Evolutionary conservation across 176 grass and related monocot species (phyloP).

Genomic region (Oryza glumipatula): DNA sequence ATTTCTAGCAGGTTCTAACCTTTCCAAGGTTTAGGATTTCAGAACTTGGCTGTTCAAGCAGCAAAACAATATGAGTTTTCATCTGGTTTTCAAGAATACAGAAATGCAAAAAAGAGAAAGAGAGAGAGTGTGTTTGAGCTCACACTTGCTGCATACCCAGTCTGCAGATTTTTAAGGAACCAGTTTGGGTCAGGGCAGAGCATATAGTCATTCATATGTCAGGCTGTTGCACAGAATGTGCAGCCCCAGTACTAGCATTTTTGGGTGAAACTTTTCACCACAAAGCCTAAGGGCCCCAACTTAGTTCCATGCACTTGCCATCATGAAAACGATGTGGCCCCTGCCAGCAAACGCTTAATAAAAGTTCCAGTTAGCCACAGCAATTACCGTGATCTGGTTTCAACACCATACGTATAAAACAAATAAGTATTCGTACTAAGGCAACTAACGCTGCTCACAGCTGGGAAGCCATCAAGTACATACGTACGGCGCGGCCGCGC

Average conservation of each 20-base stretch:
- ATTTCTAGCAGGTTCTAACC: too few relatives aligned
- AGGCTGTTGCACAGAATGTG: not conserved
- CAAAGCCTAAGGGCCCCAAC: not conserved
- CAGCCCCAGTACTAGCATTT: not conserved
- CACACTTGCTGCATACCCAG: conserved; percentile 16
- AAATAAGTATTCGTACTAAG: not conserved
- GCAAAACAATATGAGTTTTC: too few relatives aligned
- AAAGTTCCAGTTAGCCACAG: not conserved
- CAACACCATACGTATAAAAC: not conserved
- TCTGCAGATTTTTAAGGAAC: conserved; percentile 26
- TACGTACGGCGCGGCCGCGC: too few relatives aligned
- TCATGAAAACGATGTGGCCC: not conserved
- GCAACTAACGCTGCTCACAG: not conserved
- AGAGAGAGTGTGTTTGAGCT: not conserved
- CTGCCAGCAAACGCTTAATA: not conserved
- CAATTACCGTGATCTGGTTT: not conserved
- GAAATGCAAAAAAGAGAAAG: too few relatives aligned
- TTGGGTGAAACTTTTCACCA: not conserved
- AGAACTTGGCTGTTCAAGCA: not conserved
- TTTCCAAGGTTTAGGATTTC: too few relatives aligned
- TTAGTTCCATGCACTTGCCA: not conserved
- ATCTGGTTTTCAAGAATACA: too few relatives aligned
- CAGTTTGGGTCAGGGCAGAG: not conserved
- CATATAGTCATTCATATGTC: not conserved
- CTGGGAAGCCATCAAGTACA: not conserved